phyloP scores from a whole-genome alignment of 805 yeast species.

The Suhomyces vadensis region DNA sequence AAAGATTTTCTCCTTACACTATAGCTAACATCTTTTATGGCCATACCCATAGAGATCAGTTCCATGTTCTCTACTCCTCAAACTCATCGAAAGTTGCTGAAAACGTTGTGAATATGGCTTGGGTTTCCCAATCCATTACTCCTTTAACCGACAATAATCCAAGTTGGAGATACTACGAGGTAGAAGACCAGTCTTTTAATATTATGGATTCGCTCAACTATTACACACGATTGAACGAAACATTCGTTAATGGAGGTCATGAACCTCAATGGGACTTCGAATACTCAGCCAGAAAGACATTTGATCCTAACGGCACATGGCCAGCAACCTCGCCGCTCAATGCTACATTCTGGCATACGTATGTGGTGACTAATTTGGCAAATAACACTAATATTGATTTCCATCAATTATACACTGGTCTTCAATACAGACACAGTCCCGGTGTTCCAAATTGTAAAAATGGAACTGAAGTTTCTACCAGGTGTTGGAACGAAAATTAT shows the following conservation, averaged over 20 bases:
- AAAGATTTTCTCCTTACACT: conserved; percentile 67
- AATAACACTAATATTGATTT: conserved; percentile 36
- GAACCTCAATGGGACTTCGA: conserved; percentile 66
- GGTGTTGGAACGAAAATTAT: conserved; percentile 30
- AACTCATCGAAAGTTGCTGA: conserved; percentile 36
- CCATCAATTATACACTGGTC: conserved; percentile 52
- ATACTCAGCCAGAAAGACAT: conserved; percentile 63
- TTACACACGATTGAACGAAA: conserved; percentile 59
- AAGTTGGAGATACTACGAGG: conserved; percentile 70
- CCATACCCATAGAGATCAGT: conserved; percentile 70
- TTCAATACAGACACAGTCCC: conserved; percentile 57
- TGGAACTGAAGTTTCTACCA: conserved; percentile 14
- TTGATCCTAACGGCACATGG: conserved; percentile 55
- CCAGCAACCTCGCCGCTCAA: conserved; percentile 60
- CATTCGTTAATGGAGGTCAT: conserved; percentile 51
- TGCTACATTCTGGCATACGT: conserved; percentile 65
- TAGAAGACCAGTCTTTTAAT: conserved; percentile 60
- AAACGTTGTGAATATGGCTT: conserved; percentile 53
- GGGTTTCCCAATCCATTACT: conserved; percentile 67
- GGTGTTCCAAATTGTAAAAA: conserved; percentile 48
- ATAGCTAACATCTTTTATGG: conserved; percentile 72
- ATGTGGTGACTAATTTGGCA: conserved; percentile 48
- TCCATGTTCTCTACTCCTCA: conserved; percentile 55
- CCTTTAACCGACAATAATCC: conserved; percentile 64
- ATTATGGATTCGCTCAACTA: conserved; percentile 61